Percentiles rank a stretch among this genome's conserved stretches.
Evolutionary conservation across 768 basidiomycete genomes (phyloP).

Genomic region (Xerocomellus amylosporus): DNA sequence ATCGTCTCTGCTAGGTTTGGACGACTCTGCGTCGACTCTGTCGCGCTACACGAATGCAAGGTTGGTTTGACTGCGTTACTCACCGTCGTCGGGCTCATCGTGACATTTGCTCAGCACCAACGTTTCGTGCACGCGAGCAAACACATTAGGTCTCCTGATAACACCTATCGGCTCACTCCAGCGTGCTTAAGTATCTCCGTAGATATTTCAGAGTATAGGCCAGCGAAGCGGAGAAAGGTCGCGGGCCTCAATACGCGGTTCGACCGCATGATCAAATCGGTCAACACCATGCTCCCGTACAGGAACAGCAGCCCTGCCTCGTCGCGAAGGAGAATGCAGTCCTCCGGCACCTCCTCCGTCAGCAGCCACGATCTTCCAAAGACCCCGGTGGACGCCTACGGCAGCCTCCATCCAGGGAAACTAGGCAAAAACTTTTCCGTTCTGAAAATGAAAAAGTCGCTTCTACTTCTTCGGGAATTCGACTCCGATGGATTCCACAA

Average conservation of each 20-base stretch:
- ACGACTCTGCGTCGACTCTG: constrained; percentile 14
- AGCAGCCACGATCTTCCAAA: constrained; percentile 40
- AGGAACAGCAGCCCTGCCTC: constrained; percentile 16
- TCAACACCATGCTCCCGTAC: constrained; percentile 40
- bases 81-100: not conserved
- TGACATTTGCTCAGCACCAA: constrained; percentile 1
- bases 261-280: constrained; percentile 64
- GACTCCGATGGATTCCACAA: constrained; percentile 5
- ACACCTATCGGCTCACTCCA: not conserved
- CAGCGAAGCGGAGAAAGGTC: constrained; percentile 49
- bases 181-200: not conserved
- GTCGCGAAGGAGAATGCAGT: constrained; percentile 34
- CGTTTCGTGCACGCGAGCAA: not conserved
- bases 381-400: constrained; percentile 43
- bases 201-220: constrained; percentile 10
- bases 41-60: constrained; percentile 10
- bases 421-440: constrained; percentile 42
- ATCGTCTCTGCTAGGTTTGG: not conserved
- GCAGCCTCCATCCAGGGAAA: constrained; percentile 30
- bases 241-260: constrained; percentile 55
- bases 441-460: constrained; percentile 38
- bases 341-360: constrained; percentile 45
- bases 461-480: not conserved
- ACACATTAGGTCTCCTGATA: constrained; percentile 14
- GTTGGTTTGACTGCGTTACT: constrained; percentile 1